Base-by-base conservation (phyloP, 2,329 filamentous ascomycete species). In the Bretziella fagacearum region DNA sequence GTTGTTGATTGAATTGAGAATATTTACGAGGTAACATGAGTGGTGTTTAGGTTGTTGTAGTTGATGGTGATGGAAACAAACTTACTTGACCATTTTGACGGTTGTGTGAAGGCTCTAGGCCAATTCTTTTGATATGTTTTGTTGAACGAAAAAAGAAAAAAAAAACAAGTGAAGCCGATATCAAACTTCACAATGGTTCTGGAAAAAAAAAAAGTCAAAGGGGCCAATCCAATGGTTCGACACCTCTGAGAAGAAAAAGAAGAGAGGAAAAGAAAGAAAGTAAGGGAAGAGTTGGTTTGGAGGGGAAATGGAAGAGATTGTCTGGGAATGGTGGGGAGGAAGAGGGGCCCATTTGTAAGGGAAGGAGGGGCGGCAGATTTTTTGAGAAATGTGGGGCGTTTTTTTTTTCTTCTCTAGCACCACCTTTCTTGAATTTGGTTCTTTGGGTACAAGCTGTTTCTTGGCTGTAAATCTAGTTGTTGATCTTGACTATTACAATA, bases 1-100 rank as follows among this genome's bases (percentile, higher is more conserved):
- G n/a, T n/a, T n/a, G n/a, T n/a, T n/a, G n/a, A n/a, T n/a, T n/a
- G n/a, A n/a, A 33, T 6, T 33, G 30, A 6, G 30, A 33, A n/a
- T 13, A 33, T 33, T 33, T 10, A 17, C 6, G 8, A 6, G 18
- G 6, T n/a, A 26, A n/a, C 10, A 8, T 7, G 13, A 15, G 8
- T 32, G 25, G 22, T 11, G 17, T 18, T 10, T 23, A 42, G 22
- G 22, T 46, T 11, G 7, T 27, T 29, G 20, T 35, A 30, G 36
- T 32, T 32, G 10, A 42, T 26, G 40, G 25, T 46, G 30, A 20
- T 26, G 25, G 20, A 36, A 50, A 48, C 45, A 39, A 48, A 89
- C 87, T 82, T 82, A 95, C 87, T 96, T 95, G 68, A 98, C 91
- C 91, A 98, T 98, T 68, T 86, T 95, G 81, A 73, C 85, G 84